A percentile compares a stretch with the other conserved stretches of the same genome.
These are phyloP conservation scores for Herpotrichia juniperi DNA, from an alignment of 2,329 filamentous ascomycete species.

Conservation along the genomic window DNA sequence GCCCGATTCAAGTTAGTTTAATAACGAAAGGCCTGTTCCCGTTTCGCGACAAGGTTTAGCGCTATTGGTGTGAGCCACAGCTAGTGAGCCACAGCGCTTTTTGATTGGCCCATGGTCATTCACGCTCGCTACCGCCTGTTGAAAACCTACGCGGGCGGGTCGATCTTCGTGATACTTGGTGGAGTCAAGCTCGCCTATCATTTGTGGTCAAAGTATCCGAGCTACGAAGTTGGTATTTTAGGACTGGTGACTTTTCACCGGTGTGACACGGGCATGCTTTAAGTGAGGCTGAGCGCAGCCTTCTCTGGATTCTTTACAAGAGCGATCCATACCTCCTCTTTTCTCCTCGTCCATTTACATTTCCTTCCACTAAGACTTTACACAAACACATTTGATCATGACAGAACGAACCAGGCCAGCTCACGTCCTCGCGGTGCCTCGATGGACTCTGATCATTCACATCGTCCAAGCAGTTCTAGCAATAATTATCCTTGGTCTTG, in stretches of 20 bases:
- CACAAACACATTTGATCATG: conserved; percentile 2
- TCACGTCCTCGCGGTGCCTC: conserved; percentile 19
- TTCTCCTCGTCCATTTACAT: neutral
- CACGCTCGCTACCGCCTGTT: conserved; percentile 8
- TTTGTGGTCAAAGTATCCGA: neutral
- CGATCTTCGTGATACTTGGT: conserved; percentile 1
- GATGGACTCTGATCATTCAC: conserved; percentile 26
- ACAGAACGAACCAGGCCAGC: neutral
- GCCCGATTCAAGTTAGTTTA: neutral
- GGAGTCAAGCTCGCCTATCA: conserved; percentile 2
- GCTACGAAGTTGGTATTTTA: conserved; percentile 2
- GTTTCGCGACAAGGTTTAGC: neutral
- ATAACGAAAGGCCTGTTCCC: neutral
- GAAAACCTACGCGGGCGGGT: conserved; percentile 2
- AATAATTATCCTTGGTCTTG: conserved; percentile 55
- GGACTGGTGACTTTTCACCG: neutral
- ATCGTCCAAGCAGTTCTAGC: conserved; percentile 46
- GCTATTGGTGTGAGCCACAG: neutral
- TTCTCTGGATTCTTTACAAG: neutral
- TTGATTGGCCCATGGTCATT: neutral
- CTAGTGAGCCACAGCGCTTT: neutral
- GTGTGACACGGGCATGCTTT: neutral
- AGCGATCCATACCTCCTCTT: neutral
- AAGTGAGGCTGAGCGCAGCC: neutral
- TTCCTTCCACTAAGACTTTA: neutral